Percentiles rank a stretch among this genome's conserved stretches.
Conservation (phyloP, 192 early-diverging fungal species). For the Mortierella hygrophila region DNA sequence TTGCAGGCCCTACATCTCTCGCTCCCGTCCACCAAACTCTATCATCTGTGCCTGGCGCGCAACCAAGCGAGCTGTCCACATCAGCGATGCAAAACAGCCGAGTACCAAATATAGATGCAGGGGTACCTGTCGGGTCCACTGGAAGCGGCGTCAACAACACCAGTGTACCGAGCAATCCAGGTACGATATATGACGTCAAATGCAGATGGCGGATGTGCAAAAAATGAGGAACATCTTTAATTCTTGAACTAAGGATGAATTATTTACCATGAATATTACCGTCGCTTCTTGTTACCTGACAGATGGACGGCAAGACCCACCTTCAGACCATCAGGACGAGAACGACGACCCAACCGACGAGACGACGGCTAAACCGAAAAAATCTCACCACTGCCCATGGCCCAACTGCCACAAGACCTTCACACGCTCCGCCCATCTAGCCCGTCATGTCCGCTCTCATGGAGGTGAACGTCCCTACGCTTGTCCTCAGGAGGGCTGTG, state of each 20-base stretch:
- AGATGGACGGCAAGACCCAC: conserved; percentile 27
- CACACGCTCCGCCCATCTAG: conserved; percentile 69
- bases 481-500: conserved; percentile 72
- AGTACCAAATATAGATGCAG: neutral
- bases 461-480: conserved; percentile 79
- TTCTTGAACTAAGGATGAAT: neutral
- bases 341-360: conserved; percentile 9
- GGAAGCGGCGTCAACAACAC: neutral
- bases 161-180: neutral
- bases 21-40: neutral
- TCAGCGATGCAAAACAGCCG: neutral
- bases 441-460: conserved; percentile 86
- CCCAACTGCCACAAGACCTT: conserved; percentile 54
- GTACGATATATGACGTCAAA: conserved; percentile 1
- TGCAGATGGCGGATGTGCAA: neutral
- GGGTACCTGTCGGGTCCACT: neutral
- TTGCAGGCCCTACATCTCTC: neutral
- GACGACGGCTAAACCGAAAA: conserved; percentile 26
- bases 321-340: conserved; percentile 29
- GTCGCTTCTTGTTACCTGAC: neutral
- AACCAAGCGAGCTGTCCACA: neutral
- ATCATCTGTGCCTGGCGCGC: neutral
- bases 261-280: neutral
- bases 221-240: neutral
- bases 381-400: conserved; percentile 53